Evolutionary conservation across 176 grass and related monocot genomes (phyloP), one percentile per base, ranked within the genome.

Genomic region (Dactylis glomerata): DNA sequence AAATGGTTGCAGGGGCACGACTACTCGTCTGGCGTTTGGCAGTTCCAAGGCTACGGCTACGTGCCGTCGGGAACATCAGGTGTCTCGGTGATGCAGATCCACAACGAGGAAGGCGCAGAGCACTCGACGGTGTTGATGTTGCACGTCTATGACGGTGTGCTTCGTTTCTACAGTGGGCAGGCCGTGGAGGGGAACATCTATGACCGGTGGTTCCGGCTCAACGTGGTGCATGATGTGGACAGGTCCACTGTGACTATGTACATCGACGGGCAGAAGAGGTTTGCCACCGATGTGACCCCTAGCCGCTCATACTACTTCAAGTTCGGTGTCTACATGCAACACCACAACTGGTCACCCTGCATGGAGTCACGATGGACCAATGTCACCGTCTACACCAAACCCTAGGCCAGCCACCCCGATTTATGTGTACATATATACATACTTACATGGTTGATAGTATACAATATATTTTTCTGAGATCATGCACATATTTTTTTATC

Each of bases 71-170:
- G 83, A 3, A 89, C 87, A 0, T 83, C 86, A 0, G 78, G 81
- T 2, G 86, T 76, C 37, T 92, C 76, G 4, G 87, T 92, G 81
- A 92, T 92, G 82, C 90, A 92, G 56, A 75, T 92, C 56, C 80
- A 82, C 24, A 45, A 50, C 10, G 61, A 78, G 26, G 14, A 56
- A 4, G 44, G 75, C 75, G 24, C 20, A 0, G 40, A 34, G 14
- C 82, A 76, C 23, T 22, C 82, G 1, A 88, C 89, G 0, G 33
- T 78, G 38, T n/a, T 91, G 2, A 91, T 87, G 89, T 37, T 91
- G 59, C 75, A 69, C 11, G 82, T 92, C 26, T 92, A 88, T 71
- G 17, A 85, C 46, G 82, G 85, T 10, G 28, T 80, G 44, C 47
- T 88, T 1, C 72, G 45, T 5, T 82, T 64, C 36, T 37, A 37